Conservation (phyloP, 331 rosid species). For the Quercus phellos region DNA sequence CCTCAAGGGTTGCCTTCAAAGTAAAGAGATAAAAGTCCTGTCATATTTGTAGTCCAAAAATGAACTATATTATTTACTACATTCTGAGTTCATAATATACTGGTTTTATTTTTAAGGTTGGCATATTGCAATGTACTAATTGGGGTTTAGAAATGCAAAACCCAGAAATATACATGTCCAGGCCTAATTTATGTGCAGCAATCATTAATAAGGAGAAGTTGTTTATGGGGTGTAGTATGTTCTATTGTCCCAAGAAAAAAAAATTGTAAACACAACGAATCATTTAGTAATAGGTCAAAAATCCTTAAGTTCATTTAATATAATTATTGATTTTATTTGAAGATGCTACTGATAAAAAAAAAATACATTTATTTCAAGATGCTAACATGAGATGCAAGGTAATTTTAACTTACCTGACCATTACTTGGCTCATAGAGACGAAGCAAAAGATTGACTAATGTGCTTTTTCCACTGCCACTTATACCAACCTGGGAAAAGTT, state of each 20-base stretch:
- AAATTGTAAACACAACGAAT: not conserved
- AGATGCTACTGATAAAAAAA: not conserved
- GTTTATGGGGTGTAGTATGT: not conserved
- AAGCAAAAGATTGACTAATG: conserved; percentile 69
- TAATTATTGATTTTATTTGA: not conserved
- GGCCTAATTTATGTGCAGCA: not conserved
- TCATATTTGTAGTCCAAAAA: too few species aligned
- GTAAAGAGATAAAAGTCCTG: too few species aligned
- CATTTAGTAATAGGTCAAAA: not conserved
- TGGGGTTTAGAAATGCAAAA: too few species aligned
- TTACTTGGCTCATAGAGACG: conserved; percentile 64
- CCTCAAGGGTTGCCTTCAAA: too few species aligned
- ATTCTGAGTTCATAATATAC: too few species aligned
- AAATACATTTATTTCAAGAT: not conserved
- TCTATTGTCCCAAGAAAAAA: not conserved
- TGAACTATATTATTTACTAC: too few species aligned
- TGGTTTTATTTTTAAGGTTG: too few species aligned
- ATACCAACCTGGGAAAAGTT: conserved; percentile 57
- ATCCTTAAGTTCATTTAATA: not conserved
- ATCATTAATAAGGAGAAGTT: not conserved
- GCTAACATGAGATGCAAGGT: conserved; percentile 1
- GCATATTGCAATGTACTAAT: too few species aligned
- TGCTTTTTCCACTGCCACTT: conserved; percentile 84
- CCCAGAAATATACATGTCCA: too few species aligned
- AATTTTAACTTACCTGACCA: conserved; percentile 56